phyloP scores from a whole-genome alignment of 2,329 filamentous ascomycete genomes.

The Aureobasidium sp. region DNA sequence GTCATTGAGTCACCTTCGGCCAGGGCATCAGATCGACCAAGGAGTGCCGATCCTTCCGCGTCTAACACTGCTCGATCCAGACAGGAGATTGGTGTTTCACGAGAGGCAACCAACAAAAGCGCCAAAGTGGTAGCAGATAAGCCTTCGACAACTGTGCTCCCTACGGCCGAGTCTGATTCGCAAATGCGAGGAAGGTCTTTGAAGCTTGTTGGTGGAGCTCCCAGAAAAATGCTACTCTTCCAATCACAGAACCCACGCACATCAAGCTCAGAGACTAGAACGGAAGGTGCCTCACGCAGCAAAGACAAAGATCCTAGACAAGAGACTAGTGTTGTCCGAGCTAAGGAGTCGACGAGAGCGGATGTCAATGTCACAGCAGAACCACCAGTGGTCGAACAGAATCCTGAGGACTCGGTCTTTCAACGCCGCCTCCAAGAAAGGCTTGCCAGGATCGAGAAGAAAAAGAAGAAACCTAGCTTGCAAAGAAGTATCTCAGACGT shows the following conservation, averaged over 20 bases:
- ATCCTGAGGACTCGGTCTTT: conserved; percentile 16
- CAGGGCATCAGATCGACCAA: background rate
- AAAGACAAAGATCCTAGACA: background rate
- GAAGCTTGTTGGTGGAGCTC: conserved; percentile 32
- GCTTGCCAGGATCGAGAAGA: conserved; percentile 25
- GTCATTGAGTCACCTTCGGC: conserved; percentile 14
- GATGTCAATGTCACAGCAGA: background rate
- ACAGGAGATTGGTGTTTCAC: background rate
- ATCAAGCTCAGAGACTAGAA: background rate
- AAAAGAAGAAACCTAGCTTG: conserved; percentile 16
- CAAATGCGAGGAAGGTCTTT: conserved; percentile 27
- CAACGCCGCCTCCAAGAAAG: conserved; percentile 24
- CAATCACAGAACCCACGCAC: conserved; percentile 27
- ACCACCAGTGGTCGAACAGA: background rate
- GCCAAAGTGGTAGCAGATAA: background rate
- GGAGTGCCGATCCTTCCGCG: background rate
- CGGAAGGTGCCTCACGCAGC: background rate
- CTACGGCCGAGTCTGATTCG: background rate
- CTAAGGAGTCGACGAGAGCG: background rate
- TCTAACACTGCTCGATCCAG: background rate
- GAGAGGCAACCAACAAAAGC: background rate
- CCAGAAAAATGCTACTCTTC: conserved; percentile 37
- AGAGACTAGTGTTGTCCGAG: background rate
- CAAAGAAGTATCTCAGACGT: conserved; percentile 10
- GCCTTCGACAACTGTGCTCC: background rate